Evolutionary conservation across 1,284 basidiomycete genomes (phyloP), one percentile per base, ranked within the genome.

Genomic region (Malassezia cuniculi): DNA sequence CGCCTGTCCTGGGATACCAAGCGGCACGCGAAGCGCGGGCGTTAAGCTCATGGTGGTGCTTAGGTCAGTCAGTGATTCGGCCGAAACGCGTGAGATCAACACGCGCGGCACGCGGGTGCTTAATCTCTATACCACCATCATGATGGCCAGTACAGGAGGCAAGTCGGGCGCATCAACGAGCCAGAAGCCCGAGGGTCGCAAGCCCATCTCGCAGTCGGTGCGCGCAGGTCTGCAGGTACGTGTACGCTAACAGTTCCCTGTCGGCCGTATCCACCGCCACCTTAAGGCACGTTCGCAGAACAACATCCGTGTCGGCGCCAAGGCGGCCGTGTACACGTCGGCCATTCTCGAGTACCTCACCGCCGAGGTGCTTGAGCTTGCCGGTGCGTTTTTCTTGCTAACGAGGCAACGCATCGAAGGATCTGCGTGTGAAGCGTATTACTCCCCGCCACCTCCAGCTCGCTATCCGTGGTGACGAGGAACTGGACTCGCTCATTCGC

Each of bases 401-500:
- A 5, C 15, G 26, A 85, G 89, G 89, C 28, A 95, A 95, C 69
- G 89, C 89, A 17, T 89, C 87, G 8, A 93, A 93, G 68, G 89
- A 95, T 72, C 75, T 94, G 26, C 78, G 82, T 38, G 85, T 93
- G 30, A 94, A 94, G 71, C 84, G 90, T 68, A 93, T 95, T 69
- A 93, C 85, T 0, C 89, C 89, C 15, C 82, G 85, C 53, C 85
- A 89, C 70, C 69, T 89, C 55, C 85, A 89, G 68, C 76, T 87
- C 19, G 85, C 89, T 22, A 94, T 95, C 55, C 83, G 89, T 49
- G 89, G 89, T 35, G 90, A 95, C 69, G 87, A 94, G 66, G 89
- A 85, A 62, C 77, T 89, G 7, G 72, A 75, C 60, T 62, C 70
- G 26, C 60, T 75, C 39, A 71, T 75, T 48, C 66, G 71, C 39